A percentile compares a stretch with the other conserved stretches of the same genome.
Conservation (phyloP, 2,329 filamentous ascomycete species). For the Colletotrichum tropicicola region DNA sequence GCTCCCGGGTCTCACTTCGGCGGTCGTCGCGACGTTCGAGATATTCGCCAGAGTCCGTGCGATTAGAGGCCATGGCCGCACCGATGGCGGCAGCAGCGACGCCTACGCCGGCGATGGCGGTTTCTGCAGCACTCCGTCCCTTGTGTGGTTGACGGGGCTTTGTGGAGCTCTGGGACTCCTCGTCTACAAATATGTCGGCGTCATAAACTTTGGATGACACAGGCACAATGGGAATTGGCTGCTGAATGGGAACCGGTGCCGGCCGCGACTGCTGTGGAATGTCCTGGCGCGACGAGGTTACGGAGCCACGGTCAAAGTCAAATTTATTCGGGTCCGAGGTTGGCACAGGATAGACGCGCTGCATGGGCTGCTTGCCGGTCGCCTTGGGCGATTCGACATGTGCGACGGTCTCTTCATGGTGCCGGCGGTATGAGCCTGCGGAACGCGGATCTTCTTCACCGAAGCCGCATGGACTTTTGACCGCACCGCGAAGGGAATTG, state of each 20-base stretch:
- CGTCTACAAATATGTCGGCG: constrained; percentile 50
- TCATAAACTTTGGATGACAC: constrained; percentile 76
- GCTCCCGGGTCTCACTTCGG: constrained; percentile 5
- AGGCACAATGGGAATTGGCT: constrained; percentile 82
- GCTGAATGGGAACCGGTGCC: constrained; percentile 77
- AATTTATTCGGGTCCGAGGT: constrained; percentile 72
- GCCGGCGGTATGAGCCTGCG: constrained; percentile 42
- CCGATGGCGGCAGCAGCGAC: constrained; percentile 59
- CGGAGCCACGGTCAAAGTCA: constrained; percentile 63
- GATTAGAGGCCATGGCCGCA: constrained; percentile 52
- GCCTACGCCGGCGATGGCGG: constrained; percentile 57
- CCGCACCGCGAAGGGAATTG: constrained; percentile 67
- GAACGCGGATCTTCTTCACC: constrained; percentile 41
- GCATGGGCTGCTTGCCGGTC: constrained; percentile 52
- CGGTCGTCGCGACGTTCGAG: constrained; percentile 35
- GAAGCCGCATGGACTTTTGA: constrained; percentile 66
- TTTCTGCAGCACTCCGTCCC: constrained; percentile 50
- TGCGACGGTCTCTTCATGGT: constrained; percentile 46
- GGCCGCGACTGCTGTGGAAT: constrained; percentile 56
- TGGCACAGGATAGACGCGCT: constrained; percentile 72
- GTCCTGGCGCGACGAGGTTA: constrained; percentile 52
- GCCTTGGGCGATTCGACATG: constrained; percentile 44
- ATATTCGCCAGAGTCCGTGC: constrained; percentile 36
- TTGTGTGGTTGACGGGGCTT: constrained; percentile 42
- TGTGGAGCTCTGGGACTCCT: constrained; percentile 44